Conservation (phyloP, 2,329 filamentous ascomycete genomes). For the Botryotinia calthae region DNA sequence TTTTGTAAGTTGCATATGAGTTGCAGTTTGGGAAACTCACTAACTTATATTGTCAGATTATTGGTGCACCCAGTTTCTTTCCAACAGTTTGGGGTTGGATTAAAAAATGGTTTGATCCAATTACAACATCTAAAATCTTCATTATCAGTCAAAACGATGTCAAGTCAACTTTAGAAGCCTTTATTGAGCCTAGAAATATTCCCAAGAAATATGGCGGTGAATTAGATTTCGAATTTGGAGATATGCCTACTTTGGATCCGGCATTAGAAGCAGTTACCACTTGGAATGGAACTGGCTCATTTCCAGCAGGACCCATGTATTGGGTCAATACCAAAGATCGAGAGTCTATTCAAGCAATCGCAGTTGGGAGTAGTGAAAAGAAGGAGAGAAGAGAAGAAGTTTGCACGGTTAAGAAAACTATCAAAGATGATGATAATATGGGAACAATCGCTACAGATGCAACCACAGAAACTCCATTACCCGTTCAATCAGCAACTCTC, state of each 20-base stretch:
- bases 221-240: constrained; percentile 78
- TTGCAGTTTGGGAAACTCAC: not conserved
- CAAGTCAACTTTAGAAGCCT: constrained; percentile 70
- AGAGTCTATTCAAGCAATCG: constrained; percentile 51
- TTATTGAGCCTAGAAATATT: constrained; percentile 79
- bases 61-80: constrained; percentile 88
- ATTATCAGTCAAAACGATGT: constrained; percentile 75
- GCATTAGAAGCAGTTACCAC: constrained; percentile 48
- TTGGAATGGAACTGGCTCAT: constrained; percentile 52
- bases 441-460: not conserved
- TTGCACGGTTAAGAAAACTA: constrained; percentile 27
- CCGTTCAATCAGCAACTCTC: constrained; percentile 17
- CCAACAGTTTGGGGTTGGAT: constrained; percentile 93
- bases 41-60: constrained; percentile 53
- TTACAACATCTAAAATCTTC: constrained; percentile 94
- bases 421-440: not conserved
- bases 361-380: constrained; percentile 49
- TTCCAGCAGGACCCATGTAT: constrained; percentile 56
- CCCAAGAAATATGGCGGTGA: constrained; percentile 87
- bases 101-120: constrained; percentile 93
- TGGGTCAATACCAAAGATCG: constrained; percentile 48
- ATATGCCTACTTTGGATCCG: constrained; percentile 70
- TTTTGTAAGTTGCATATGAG: constrained; percentile 45
- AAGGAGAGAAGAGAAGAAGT: constrained; percentile 45
- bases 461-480: not conserved